Evolutionary conservation across 2,329 filamentous ascomycete genomes (phyloP).

Genomic region (Colletotrichum euphorbiae): DNA sequence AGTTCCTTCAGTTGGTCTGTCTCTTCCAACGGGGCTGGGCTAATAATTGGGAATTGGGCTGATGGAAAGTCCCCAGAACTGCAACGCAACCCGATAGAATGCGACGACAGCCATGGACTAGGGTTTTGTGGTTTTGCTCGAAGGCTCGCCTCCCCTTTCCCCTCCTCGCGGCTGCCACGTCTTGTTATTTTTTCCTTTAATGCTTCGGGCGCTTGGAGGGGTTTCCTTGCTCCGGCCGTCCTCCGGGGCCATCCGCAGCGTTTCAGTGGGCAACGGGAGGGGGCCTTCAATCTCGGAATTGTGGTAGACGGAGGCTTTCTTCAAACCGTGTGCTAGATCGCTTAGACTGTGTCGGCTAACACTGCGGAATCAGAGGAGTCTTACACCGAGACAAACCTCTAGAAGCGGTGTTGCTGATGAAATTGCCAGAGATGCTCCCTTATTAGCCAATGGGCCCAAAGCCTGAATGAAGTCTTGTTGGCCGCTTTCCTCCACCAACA

Average conservation of each 20-base stretch:
- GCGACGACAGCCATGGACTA: constrained; percentile 17
- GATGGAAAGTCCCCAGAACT: constrained; percentile 1
- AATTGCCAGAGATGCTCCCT: not conserved
- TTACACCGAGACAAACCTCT: not conserved
- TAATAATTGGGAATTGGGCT: not conserved
- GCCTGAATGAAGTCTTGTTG: constrained; percentile 1
- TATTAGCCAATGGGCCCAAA: not conserved
- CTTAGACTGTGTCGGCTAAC: constrained; percentile 23
- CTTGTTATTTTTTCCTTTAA: no score
- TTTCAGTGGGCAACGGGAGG: constrained; percentile 20
- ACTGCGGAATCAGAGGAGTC: not conserved
- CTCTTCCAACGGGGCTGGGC: no score
- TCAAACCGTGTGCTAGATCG: constrained; percentile 21
- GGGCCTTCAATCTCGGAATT: constrained; percentile 28
- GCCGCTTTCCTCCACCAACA: not conserved
- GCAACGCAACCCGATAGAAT: constrained; percentile 35
- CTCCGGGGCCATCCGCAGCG: constrained; percentile 35
- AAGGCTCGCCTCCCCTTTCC: no score
- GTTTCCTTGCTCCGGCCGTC: constrained; percentile 29
- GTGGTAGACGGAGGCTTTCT: not conserved
- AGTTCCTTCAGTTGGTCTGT: not conserved
- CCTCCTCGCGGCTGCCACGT: not conserved
- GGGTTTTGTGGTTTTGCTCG: not conserved
- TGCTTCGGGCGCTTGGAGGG: constrained; percentile 1
- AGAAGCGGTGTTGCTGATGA: not conserved